Evolutionary conservation across 2,329 filamentous ascomycete species (phyloP).

Genomic region (Phyllosticta paracitricarpa): DNA sequence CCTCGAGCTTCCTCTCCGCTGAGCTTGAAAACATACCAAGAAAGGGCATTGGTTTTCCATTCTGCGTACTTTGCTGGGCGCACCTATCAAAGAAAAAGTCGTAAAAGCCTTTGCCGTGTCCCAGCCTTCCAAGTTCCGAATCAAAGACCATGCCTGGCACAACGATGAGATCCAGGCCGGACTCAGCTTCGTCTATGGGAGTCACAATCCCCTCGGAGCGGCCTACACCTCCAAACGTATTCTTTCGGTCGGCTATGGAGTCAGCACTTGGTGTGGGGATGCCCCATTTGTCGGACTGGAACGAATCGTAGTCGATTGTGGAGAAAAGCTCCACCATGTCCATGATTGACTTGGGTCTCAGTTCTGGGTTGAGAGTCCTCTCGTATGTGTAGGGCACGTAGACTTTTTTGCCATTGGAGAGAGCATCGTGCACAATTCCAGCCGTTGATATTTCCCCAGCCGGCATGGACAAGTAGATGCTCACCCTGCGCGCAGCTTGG

Average conservation of each 20-base stretch:
- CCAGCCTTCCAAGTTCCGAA: constrained; percentile 60
- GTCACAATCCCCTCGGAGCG: constrained; percentile 28
- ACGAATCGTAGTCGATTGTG: constrained; percentile 64
- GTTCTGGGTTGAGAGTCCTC: background rate
- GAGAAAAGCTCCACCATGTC: constrained; percentile 80
- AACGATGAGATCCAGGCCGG: constrained; percentile 70
- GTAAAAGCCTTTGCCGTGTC: constrained; percentile 95
- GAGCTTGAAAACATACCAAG: constrained; percentile 36
- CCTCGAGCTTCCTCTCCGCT: background rate
- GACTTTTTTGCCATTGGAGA: constrained; percentile 68
- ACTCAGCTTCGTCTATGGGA: constrained; percentile 14
- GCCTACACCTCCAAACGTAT: constrained; percentile 61
- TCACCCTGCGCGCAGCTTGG: constrained; percentile 61
- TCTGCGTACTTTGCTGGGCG: constrained; percentile 33
- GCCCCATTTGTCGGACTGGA: constrained; percentile 78
- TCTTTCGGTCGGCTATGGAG: constrained; percentile 56
- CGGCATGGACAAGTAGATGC: constrained; percentile 91
- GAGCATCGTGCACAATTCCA: constrained; percentile 69
- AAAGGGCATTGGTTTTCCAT: constrained; percentile 41
- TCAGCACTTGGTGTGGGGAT: constrained; percentile 72
- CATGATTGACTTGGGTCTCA: constrained; percentile 64
- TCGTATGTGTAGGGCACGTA: constrained; percentile 81
- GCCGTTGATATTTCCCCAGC: constrained; percentile 76
- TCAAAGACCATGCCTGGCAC: constrained; percentile 94
- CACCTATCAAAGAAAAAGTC: constrained; percentile 83